Evolutionary conservation across 1,284 basidiomycete genomes (phyloP), one percentile per base, ranked within the genome.

Genomic region (Trametes hirsuta): DNA sequence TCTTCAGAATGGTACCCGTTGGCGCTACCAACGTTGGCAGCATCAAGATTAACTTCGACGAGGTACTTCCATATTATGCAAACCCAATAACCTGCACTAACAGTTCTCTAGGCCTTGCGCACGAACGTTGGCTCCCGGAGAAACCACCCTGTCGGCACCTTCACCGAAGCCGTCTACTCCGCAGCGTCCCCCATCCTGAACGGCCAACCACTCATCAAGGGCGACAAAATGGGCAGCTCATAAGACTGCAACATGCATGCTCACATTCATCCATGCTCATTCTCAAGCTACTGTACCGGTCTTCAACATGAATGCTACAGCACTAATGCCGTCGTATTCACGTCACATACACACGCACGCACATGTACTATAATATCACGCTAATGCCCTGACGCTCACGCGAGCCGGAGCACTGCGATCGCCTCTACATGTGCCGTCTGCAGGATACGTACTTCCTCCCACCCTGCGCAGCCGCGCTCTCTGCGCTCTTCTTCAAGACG

Each of bases 11-110:
- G 95, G 88, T 97, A 0, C 97, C 97, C 11, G 96, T 99, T 30
- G 97, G 97, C 9, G 97, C 97, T 2, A 98, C 97, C 21, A 99
- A 99, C 73, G 97, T 99, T 58, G 97, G 97, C 9, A 94, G 91
- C 65, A 99, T 99, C 77, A 90, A 90, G 65, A 86, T 99, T 75
- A 97, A 98, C 76, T 99, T 99, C 76, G 97, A 99, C 77, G 82
- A 90, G 70, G 92, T 90, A 52, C 62, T 83, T 67, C 25, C 4
- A 44, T 44, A 30, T 15, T 34, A 40, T 4, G n/a, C 18, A 35
- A 35, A 39, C 6, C 34, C 10, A 11, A 5, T 46, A 18, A 18
- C 18, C 18, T 18, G 18, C 1, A 18, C 18, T 18, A 18, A 18
- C 1, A 4, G 47, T 6, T 46, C 47, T 12, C 24, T 67, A 90